Base-by-base conservation (phyloP, 176 grass and related monocot genomes). In the Ensete ventricosum region DNA sequence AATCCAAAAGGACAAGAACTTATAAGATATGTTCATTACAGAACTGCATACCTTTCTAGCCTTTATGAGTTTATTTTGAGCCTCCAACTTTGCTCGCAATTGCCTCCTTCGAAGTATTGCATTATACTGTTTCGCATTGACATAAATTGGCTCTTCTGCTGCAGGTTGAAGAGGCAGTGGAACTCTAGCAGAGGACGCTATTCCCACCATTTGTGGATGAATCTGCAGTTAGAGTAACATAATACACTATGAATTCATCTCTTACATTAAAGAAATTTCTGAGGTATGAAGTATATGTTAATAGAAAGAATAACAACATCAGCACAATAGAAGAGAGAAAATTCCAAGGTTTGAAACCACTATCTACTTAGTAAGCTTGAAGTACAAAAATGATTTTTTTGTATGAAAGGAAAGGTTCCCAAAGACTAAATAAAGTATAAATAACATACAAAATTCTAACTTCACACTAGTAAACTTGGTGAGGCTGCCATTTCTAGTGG, bases 81-180 rank as follows among this genome's bases (percentile, higher is more conserved):
- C 96, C 83, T 99, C 96, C 82, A 95, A 17, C 78, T 91, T 95
- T 73, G 96, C 96, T 77, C 88, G 90, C 43, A 82, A 82, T 25
- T 99, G 83, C 71, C 96, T 89, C 75, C 96, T 95, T 26, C 96
- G 83, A 69, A 99, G 86, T 50, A 99, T 99, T 27, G 96, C 96
- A 64, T 87, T 82, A 71, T 99, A 99, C 79, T 99, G 96, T 74
- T 99, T 99, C 54, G 96, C 81, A 80, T 99, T 99, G 54, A 99
- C 96, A 89, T 91, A 91, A 53, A 99, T 89, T 52, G 96, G 91
- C 55, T 91, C 88, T 81, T 93, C 96, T 69, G 78, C 85, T 60
- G 81, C 80, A 77, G 88, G 84, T 80, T 99, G 84, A 52, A 85
- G 84, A 79, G 88, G 78, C 81, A 89, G 89, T 2, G 84, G 78